Conservation (phyloP, 441 rosid species). For the Pelargonium cotyledonis region DNA sequence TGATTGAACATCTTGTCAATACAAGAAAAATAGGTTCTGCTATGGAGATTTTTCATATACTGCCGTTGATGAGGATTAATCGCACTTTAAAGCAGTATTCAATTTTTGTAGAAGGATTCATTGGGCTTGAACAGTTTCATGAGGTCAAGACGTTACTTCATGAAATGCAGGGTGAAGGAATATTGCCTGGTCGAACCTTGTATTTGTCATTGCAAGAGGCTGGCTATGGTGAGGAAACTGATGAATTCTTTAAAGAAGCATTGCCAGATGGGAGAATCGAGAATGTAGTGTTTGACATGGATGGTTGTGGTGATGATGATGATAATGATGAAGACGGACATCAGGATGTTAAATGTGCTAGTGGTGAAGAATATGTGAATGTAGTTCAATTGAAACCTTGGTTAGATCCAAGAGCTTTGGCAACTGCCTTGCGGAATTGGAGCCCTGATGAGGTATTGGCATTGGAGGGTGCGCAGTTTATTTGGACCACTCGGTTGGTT, state of each 20-base stretch:
- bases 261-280: constrained; percentile 65
- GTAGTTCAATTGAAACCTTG: constrained; percentile 63
- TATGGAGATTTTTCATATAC: constrained; percentile 41
- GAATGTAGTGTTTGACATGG: constrained; percentile 33
- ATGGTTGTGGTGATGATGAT: constrained; percentile 26
- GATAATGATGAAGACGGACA: constrained; percentile 38
- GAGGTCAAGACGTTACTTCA: constrained; percentile 47
- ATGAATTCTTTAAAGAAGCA: constrained; percentile 49
- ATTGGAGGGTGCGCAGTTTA: constrained; percentile 62
- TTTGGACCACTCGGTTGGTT: constrained; percentile 80
- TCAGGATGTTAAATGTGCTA: constrained; percentile 20
- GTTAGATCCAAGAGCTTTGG: constrained; percentile 86
- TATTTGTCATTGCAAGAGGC: constrained; percentile 47
- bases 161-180: constrained; percentile 68
- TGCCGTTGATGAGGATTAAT: constrained; percentile 79
- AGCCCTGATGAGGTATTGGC: constrained; percentile 48
- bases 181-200: constrained; percentile 55
- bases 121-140: constrained; percentile 37
- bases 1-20: constrained; percentile 64
- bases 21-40: constrained; percentile 56
- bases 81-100: constrained; percentile 62
- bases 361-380: constrained; percentile 18
- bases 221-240: constrained; percentile 44
- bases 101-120: constrained; percentile 49
- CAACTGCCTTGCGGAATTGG: constrained; percentile 61